Evolutionary conservation across 495 filamentous ascomycete genomes (phyloP).

Genomic region (Penicillium maclennaniae): DNA sequence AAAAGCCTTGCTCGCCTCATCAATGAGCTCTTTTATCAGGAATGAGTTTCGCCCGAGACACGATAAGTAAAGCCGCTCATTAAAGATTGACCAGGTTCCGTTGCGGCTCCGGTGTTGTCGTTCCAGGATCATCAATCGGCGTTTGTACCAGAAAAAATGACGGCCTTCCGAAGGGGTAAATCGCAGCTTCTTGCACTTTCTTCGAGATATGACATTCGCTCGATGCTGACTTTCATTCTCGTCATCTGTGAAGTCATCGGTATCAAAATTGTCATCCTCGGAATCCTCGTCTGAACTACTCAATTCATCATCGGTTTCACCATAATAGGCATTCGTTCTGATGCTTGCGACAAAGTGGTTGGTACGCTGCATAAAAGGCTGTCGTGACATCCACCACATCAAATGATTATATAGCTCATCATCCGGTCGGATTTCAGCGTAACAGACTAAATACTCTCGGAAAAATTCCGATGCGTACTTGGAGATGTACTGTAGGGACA

Average conservation of each 20-base stretch:
- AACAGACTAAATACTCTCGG: slow-evolving; percentile 40
- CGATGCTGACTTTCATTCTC: slow-evolving; percentile 37
- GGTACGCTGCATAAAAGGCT: slow-evolving; percentile 52
- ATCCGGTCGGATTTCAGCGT: slow-evolving; percentile 60
- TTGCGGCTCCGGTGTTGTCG: slow-evolving; percentile 36
- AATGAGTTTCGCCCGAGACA: slow-evolving; percentile 64
- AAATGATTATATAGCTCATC: slow-evolving; percentile 68
- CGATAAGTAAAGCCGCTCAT: slow-evolving; percentile 59
- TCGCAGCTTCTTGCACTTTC: slow-evolving; percentile 56
- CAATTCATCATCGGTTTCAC: slow-evolving; percentile 35
- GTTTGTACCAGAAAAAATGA: slow-evolving; percentile 64
- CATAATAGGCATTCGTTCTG: slow-evolving; percentile 48
- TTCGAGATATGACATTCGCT: slow-evolving; percentile 39
- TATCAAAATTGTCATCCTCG: slow-evolving; percentile 37
- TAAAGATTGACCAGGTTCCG: slow-evolving; percentile 31
- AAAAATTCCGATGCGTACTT: slow-evolving; percentile 35
- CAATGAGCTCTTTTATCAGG: slow-evolving; percentile 62
- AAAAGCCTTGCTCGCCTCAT: slow-evolving; percentile 57
- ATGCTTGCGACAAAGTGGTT: slow-evolving; percentile 61
- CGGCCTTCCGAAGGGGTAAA: slow-evolving; percentile 63
- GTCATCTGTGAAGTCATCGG: slow-evolving; percentile 9
- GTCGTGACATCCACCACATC: slow-evolving; percentile 65
- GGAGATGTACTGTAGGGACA: slow-evolving; percentile 49
- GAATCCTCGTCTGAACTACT: slow-evolving; percentile 25
- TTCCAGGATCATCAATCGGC: slow-evolving; percentile 52